Conservation (phyloP, 2,329 filamentous ascomycete genomes). For the Shiraia sp. region DNA sequence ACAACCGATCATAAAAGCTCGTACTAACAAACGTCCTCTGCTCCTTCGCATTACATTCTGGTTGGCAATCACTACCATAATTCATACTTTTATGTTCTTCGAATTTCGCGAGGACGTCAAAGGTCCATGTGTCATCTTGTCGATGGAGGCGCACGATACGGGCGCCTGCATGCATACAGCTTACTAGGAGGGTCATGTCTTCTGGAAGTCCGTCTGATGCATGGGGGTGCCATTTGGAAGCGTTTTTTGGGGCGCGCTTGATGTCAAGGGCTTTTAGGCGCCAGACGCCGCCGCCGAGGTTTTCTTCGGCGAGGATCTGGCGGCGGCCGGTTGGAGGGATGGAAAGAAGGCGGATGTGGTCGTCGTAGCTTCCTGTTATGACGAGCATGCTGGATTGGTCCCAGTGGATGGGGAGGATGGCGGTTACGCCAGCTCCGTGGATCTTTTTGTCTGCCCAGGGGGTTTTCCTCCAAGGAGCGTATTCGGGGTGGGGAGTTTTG, state of each 20-base stretch:
- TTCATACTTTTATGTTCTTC: slow-evolving; percentile 94
- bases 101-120: slow-evolving; percentile 71
- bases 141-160: slow-evolving; percentile 60
- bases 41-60: slow-evolving; percentile 30
- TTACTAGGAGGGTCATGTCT: slow-evolving; percentile 60
- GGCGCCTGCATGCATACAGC: slow-evolving; percentile 90
- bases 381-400: slow-evolving; percentile 56
- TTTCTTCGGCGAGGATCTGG: slow-evolving; percentile 63
- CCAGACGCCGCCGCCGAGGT: slow-evolving; percentile 85
- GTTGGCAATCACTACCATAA: slow-evolving; percentile 77
- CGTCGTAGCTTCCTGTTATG: slow-evolving; percentile 91
- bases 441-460: slow-evolving; percentile 58
- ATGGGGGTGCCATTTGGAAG: too few relatives aligned
- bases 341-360: slow-evolving; percentile 71
- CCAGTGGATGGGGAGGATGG: slow-evolving; percentile 73
- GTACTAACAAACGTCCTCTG: slow-evolving; percentile 64
- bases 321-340: slow-evolving; percentile 45
- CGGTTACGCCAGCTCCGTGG: slow-evolving; percentile 84
- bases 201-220: slow-evolving; percentile 18
- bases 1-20: slow-evolving; percentile 74
- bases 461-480: slow-evolving; percentile 16
- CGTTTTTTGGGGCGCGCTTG: slow-evolving; percentile 13
- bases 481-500: neutral
- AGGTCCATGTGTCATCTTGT: slow-evolving; percentile 54
- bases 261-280: slow-evolving; percentile 66